A percentile compares a stretch with the other conserved stretches of the same genome.
Evolutionary conservation across 768 basidiomycete genomes (phyloP).

Genomic region (Calvatia gigantea): DNA sequence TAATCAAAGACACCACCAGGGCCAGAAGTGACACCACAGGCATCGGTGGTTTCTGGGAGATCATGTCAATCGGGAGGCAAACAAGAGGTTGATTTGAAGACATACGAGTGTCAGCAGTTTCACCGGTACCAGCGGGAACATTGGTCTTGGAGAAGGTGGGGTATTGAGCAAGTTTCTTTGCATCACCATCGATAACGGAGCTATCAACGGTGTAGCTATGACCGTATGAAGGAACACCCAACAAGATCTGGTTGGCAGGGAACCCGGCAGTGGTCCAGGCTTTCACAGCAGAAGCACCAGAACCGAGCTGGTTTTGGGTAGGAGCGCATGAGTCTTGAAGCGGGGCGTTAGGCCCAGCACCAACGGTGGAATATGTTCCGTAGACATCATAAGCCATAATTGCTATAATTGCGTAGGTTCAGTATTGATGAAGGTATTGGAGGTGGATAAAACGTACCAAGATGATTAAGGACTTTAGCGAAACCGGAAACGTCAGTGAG

Average conservation of each 20-base stretch:
- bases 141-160: constrained; percentile 39
- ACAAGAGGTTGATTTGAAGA: neutral
- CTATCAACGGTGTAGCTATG: constrained; percentile 58
- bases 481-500: constrained; percentile 69
- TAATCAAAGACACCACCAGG: constrained; percentile 52
- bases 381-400: constrained; percentile 64
- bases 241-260: constrained; percentile 61
- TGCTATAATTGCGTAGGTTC: constrained; percentile 23
- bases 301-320: constrained; percentile 54
- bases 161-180: constrained; percentile 17
- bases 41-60: constrained; percentile 26
- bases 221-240: constrained; percentile 81
- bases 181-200: constrained; percentile 29
- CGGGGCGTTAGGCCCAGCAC: constrained; percentile 80
- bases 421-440: neutral
- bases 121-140: constrained; percentile 43
- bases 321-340: constrained; percentile 67
- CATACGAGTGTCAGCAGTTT: constrained; percentile 33
- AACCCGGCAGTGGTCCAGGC: constrained; percentile 75
- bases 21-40: constrained; percentile 33
- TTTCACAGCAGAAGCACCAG: constrained; percentile 64
- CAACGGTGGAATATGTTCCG: constrained; percentile 43
- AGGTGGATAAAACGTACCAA: constrained; percentile 27
- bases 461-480: constrained; percentile 54
- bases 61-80: neutral